Base-by-base conservation (phyloP, 2,329 filamentous ascomycete species). In the Xylariaceae sp. region DNA sequence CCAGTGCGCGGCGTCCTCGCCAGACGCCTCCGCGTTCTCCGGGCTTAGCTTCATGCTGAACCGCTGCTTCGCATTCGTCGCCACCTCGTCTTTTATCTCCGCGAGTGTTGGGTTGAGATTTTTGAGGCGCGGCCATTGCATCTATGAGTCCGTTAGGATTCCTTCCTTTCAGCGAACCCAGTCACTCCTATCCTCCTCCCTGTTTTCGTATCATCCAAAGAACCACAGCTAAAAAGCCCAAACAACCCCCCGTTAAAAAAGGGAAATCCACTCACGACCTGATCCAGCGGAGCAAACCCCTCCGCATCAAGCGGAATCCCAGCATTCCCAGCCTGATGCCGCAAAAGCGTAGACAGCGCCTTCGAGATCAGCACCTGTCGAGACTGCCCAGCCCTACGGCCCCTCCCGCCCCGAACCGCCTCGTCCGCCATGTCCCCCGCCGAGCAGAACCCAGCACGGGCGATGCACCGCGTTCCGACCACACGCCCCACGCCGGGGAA, bases 1-100 rank as follows among this genome's bases (percentile, higher is more conserved):
- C 75, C 86, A 96, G 69, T 87, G 78, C 0, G 78, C 70, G 0
- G 89, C 79, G 47, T 87, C 66, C 18, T 68, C 68, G 29, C 58
- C 53, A 15, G 41, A 2, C 7, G 41, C 1, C 2, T 7, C 32
- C 13, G 7, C 26, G 26, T 3, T 16, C 12, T 54, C 49, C 8
- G 68, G 64, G 58, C 74, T 79, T 43, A 80, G 80, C 49, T 90
- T 85, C 66, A 97, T 77, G 1, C 85, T 82, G 75, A 95, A 99
- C 37, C 94, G 88, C 71, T 96, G 88, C 74, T 99, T 99, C 66
- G 92, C 88, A 67, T 90, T 95, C 46, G 80, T 80, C 13, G 76
- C 71, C 12, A 96, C 91, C 15, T 86, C 79, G 9, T 77, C 69
- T 50, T 81, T 76, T 58, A 99, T 78, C 61, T 96, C 92, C 2